These are phyloP conservation scores for Boletellus ananiceps DNA, from an alignment of 768 basidiomycete species.

Conservation along the genomic window DNA sequence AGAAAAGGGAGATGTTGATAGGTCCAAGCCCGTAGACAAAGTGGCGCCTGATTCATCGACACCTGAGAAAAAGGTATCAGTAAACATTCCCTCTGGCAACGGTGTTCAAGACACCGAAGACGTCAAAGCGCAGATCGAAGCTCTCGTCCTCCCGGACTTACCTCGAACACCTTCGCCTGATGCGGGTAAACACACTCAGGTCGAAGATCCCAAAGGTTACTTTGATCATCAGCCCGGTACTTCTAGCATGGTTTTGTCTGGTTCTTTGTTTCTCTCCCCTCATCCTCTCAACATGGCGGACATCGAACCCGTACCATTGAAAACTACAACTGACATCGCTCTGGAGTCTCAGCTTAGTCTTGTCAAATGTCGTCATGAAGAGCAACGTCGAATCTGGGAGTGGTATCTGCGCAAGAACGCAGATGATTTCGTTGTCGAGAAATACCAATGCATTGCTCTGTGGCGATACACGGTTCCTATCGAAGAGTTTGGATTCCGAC, in stretches of 20 bases:
- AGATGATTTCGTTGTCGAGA: constrained; percentile 86
- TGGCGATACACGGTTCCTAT: constrained; percentile 78
- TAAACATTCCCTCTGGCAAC: background rate
- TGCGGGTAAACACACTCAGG: constrained; percentile 22
- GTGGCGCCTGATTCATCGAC: constrained; percentile 27
- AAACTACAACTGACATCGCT: constrained; percentile 63
- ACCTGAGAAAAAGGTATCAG: constrained; percentile 21
- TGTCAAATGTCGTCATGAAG: constrained; percentile 77
- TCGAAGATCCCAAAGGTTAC: constrained; percentile 37
- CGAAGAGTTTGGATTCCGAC: constrained; percentile 59
- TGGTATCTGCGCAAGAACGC: constrained; percentile 88
- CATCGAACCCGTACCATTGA: constrained; percentile 42
- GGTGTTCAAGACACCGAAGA: constrained; percentile 39
- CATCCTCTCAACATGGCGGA: constrained; percentile 30
- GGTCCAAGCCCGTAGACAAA: constrained; percentile 11
- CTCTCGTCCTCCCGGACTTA: constrained; percentile 35
- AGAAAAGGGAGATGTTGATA: constrained; percentile 43
- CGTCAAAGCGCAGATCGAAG: constrained; percentile 66
- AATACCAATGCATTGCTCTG: constrained; percentile 85
- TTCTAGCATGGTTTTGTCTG: constrained; percentile 25
- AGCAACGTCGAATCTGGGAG: constrained; percentile 88
- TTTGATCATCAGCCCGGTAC: constrained; percentile 37
- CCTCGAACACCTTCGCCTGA: constrained; percentile 38
- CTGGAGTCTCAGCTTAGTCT: constrained; percentile 68
- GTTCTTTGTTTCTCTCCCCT: constrained; percentile 32